These are phyloP conservation scores for Schizonepeta tenuifolia DNA, from an alignment of 257 asterid genomes.

Conservation along the genomic window DNA sequence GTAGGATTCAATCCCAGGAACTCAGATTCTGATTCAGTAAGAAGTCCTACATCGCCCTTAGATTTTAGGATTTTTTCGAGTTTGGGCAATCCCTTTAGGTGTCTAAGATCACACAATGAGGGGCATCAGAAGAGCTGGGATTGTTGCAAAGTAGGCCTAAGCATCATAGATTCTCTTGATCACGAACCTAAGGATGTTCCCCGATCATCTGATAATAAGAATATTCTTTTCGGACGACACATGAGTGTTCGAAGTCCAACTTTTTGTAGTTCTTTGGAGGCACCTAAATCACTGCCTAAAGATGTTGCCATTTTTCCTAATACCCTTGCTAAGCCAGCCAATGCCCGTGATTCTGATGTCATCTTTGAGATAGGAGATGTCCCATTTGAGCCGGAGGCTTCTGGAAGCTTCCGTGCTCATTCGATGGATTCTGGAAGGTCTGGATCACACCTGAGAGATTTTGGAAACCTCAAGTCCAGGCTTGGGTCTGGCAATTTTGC, in stretches of 20 bases:
- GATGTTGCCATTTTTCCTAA: slow-evolving; percentile 53
- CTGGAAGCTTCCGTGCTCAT: slow-evolving; percentile 51
- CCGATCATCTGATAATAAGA: slow-evolving; percentile 58
- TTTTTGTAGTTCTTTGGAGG: slow-evolving; percentile 48
- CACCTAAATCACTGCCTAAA: slow-evolving; percentile 68
- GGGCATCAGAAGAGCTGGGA: slow-evolving; percentile 68
- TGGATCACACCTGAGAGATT: slow-evolving; percentile 43
- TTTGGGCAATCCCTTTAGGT: slow-evolving; percentile 74
- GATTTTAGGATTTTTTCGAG: slow-evolving; percentile 78
- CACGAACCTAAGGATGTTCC: slow-evolving; percentile 46
- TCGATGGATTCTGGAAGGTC: slow-evolving; percentile 71
- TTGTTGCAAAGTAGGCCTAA: slow-evolving; percentile 76
- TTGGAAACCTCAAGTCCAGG: slow-evolving; percentile 53
- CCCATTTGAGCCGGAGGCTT: slow-evolving; percentile 35
- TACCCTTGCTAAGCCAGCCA: slow-evolving; percentile 39
- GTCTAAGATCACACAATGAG: slow-evolving; percentile 47
- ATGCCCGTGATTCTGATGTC: slow-evolving; percentile 55
- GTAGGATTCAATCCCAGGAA: slow-evolving; percentile 69
- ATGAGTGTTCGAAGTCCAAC: slow-evolving; percentile 49
- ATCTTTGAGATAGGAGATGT: slow-evolving; percentile 70
- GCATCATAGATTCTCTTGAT: slow-evolving; percentile 86
- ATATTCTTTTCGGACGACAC: slow-evolving; percentile 62
- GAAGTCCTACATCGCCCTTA: slow-evolving; percentile 91
- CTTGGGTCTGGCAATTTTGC: slow-evolving; percentile 46
- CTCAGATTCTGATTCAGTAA: slow-evolving; percentile 81